Base-by-base conservation (phyloP, 108 stramenopile species). In the Seminavis robusta region DNA sequence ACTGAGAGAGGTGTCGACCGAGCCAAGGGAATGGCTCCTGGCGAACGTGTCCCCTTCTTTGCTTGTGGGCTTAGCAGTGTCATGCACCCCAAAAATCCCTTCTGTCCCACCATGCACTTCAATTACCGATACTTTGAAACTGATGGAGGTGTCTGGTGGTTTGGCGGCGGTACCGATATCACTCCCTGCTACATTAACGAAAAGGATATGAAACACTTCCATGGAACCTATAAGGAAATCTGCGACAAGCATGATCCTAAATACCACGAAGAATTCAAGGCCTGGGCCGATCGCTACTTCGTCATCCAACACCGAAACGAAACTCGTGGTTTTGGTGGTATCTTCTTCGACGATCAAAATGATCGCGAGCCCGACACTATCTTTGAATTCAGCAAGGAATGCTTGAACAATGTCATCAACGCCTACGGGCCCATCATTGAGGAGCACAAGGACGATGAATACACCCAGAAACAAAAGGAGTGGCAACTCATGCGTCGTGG, bases 81-180 rank as follows among this genome's bases (percentile, higher is more conserved):
- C 23, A 98, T 99, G 94, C 98, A 99, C 54, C 98, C 98, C 11
- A 79, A 85, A 50, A 99, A 99, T 71, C 98, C 98, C 0, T 56
- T 67, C 73, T 88, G 86, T 48, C 97, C 98, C 23, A 99, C 98
- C 33, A 98, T 98, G 96, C 98, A 99, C 73, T 97, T 98, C 84
- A 99, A 99, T 81, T 99, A 97, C 79, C 86, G 98, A 3, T 97
- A 97, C 76, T 99, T 99, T 71, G 95, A 99, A 75, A 98, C 97
- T 10, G 95, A 96, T 58, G 94, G 94, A 42, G 95, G 95, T n/a
- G 93, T 90, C 4, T 99, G 98, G 98, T 99, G 98, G 98, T 99
- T 98, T 60, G 98, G 98, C 16, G 98, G 98, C 20, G 98, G 98
- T 32, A 95, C 97, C 25, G 98, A 99, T 77, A 97, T 99, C 59